Base-by-base conservation (phyloP, 73 alveolate genomes). In the Blepharisma stoltei region DNA sequence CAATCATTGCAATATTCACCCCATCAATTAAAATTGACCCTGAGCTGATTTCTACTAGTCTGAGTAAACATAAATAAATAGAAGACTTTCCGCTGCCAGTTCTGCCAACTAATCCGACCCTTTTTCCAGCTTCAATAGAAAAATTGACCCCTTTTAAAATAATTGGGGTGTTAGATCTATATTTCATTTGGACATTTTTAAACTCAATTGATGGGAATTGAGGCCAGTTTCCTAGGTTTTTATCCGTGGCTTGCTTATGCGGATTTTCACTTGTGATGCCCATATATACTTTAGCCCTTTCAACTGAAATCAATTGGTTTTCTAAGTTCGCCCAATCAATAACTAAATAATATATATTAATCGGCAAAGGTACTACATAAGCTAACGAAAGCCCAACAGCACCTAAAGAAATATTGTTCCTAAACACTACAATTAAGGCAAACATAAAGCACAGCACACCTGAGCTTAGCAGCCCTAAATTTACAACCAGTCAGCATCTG, bases 71-170 rank as follows among this genome's bases (percentile, higher is more conserved):
- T 78, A 91, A 89, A 32, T 94, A 70, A 71, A 95, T 79, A 18
- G 98, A 93, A 8, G 95, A 49, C 80, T 95, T 95, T 6, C 99
- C 99, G 32, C 97, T 85, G 23, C 99, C 99, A 6, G 98, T 91
- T 41, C 98, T 84, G 0, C 99, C 99, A 44, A 92, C 87, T 7
- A 95, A 89, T 38, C 98, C 99, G 0, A 95, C 77, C 83, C 94
- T 92, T 77, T 90, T 93, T 50, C 94, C 92, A 45, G 95, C 90
- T 8, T 81, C 41, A 20, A 95, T 83, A 37, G 45, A 18, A 43
- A 96, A 79, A 76, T 86, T 90, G 47, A 96, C 77, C 9, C 97
- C 93, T 32, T 92, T 89, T 71, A 96, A 79, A 18, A 95, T 97
- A 0, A 78, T 41, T 27, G 92, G 96, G 49, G 96, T 65, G 6